Percentiles rank a stretch among this genome's conserved stretches.
Conservation (phyloP, 2,329 filamentous ascomycete species). For the Thelonectria olida region DNA sequence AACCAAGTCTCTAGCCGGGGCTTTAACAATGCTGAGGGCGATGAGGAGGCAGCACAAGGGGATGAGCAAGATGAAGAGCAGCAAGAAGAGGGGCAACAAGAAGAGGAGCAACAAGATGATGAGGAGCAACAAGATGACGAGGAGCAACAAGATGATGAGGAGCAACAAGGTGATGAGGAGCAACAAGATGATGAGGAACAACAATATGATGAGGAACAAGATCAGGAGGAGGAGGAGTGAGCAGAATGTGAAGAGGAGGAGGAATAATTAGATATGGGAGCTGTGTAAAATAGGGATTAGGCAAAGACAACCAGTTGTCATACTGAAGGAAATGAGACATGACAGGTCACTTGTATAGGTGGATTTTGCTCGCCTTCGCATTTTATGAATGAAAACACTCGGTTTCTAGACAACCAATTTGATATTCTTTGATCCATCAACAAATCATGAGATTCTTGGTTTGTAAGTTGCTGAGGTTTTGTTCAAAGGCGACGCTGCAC, state of each 20-base stretch:
- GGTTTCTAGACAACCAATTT: too few relatives aligned
- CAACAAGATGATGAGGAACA: neutral
- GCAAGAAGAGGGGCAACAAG: neutral
- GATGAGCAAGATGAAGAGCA: neutral
- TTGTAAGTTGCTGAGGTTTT: too few relatives aligned
- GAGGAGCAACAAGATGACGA: slow-evolving; percentile 4
- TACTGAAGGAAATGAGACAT: too few relatives aligned
- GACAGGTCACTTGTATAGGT: too few relatives aligned
- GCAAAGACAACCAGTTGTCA: neutral
- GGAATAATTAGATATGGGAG: neutral
- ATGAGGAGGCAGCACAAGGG: neutral
- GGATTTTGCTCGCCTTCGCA: too few relatives aligned
- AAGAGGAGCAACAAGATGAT: neutral
- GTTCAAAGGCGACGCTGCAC: too few relatives aligned
- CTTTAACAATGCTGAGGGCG: neutral
- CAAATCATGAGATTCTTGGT: too few relatives aligned
- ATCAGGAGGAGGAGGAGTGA: neutral
- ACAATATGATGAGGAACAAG: neutral
- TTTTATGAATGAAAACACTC: too few relatives aligned
- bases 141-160: neutral
- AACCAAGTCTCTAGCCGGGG: neutral
- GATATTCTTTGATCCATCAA: too few relatives aligned
- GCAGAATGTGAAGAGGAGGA: neutral
- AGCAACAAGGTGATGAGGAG: slow-evolving; percentile 31
- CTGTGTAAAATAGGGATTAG: neutral